Percentiles rank a stretch among this genome's conserved stretches.
Evolutionary conservation across 2,329 filamentous ascomycete genomes (phyloP).

Genomic region (Microsporum audouinii): DNA sequence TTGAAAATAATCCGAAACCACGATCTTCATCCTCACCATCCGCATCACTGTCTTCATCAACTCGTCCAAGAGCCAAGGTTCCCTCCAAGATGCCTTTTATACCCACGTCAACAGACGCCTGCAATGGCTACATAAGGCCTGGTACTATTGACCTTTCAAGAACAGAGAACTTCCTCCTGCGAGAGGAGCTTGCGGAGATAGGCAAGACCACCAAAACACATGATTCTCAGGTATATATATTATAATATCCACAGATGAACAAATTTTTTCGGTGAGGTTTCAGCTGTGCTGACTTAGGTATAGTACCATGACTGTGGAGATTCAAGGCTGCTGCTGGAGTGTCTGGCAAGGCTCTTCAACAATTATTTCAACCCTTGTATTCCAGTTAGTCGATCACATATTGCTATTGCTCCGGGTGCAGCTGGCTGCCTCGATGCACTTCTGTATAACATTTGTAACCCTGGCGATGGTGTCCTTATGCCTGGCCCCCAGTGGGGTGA

Average conservation of each 20-base stretch:
- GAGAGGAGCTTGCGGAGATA: slow-evolving; percentile 11
- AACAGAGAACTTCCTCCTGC: slow-evolving; percentile 13
- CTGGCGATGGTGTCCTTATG: slow-evolving; percentile 25
- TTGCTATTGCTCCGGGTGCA: slow-evolving; percentile 17
- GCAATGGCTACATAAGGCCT: slow-evolving; percentile 2
- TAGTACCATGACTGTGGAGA: slow-evolving; percentile 14
- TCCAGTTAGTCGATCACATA: slow-evolving; percentile 15
- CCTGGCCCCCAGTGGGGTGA: slow-evolving; percentile 24
- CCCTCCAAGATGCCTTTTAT: slow-evolving; percentile 5
- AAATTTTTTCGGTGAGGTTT: not conserved
- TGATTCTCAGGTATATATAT: slow-evolving; percentile 8
- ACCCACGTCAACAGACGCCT: not conserved
- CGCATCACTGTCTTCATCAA: not conserved
- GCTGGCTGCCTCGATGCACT: slow-evolving; percentile 19
- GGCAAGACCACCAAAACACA: slow-evolving; percentile 8
- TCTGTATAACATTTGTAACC: slow-evolving; percentile 25
- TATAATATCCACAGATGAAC: not conserved
- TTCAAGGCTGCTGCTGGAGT: slow-evolving; percentile 14
- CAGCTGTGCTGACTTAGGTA: not conserved
- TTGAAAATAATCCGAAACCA: not conserved
- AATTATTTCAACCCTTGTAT: slow-evolving; percentile 20
- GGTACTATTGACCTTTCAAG: slow-evolving; percentile 12
- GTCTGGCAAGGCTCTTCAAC: slow-evolving; percentile 19
- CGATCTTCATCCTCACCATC: not conserved
- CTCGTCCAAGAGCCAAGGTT: not conserved